A percentile compares a stretch with the other conserved stretches of the same genome.
These are phyloP conservation scores for Rhodamnia argentea DNA, from an alignment of 345 rosid genomes.

Conservation along the genomic window DNA sequence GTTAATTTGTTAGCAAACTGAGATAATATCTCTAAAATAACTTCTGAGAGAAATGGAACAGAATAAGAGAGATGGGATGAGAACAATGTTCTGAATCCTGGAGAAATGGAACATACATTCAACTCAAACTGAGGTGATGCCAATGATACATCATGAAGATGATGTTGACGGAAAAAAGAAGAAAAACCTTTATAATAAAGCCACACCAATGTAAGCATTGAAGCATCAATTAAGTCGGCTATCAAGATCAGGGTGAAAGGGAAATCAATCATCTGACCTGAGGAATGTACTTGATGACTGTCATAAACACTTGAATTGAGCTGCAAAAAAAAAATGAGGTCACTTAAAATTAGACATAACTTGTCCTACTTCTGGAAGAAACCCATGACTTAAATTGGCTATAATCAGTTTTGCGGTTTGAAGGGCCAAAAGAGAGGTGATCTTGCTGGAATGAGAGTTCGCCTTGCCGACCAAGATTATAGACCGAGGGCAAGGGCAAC, in stretches of 20 bases:
- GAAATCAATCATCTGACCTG: slow-evolving; percentile 40
- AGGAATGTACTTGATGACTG: slow-evolving; percentile 74
- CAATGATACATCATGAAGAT: not conserved
- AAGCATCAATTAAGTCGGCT: not conserved
- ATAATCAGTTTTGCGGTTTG: not conserved
- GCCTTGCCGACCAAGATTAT: not conserved
- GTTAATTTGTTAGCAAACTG: not conserved
- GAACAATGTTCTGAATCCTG: not conserved
- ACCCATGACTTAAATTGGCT: not conserved
- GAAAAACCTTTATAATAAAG: not conserved
- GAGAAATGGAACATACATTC: not conserved
- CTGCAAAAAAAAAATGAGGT: slow-evolving; percentile 31
- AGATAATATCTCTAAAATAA: not conserved
- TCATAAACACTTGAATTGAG: slow-evolving; percentile 80
- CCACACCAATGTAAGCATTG: not conserved
- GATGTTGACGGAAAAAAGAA: not conserved
- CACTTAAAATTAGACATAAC: not conserved
- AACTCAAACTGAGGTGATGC: not conserved
- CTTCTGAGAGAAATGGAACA: not conserved
- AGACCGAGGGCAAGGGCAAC: not conserved
- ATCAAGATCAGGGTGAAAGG: not conserved
- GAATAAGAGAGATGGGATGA: not conserved
- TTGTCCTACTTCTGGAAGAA: not conserved
- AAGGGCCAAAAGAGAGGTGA: not conserved
- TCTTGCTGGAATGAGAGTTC: not conserved